Percentiles rank a stretch among this genome's conserved stretches.
phyloP scores from a whole-genome alignment of 495 filamentous ascomycete species.

The Aspergillus baeticus region DNA sequence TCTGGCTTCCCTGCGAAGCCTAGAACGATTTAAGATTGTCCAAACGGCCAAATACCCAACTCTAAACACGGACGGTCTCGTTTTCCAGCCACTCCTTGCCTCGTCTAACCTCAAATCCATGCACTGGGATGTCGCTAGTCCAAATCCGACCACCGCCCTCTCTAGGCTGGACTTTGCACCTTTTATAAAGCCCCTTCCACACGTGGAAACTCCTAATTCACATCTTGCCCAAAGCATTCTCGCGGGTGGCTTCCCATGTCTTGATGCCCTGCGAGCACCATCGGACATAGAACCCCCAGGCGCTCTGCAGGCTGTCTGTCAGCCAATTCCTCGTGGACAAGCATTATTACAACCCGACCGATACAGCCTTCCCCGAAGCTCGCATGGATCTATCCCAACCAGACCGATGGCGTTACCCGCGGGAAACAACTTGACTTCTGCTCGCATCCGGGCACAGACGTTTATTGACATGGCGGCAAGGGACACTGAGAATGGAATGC shows the following conservation, averaged over 20 bases:
- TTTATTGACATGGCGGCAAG: constrained; percentile 50
- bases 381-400: constrained; percentile 44
- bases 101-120: constrained; percentile 64
- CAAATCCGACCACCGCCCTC: constrained; percentile 39
- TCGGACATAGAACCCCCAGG: constrained; percentile 68
- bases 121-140: constrained; percentile 77
- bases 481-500: constrained; percentile 43
- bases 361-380: constrained; percentile 48
- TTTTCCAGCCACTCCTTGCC: constrained; percentile 69
- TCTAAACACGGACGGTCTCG: constrained; percentile 56
- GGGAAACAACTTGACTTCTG: constrained; percentile 46
- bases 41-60: constrained; percentile 61
- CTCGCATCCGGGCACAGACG: constrained; percentile 48
- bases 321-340: constrained; percentile 50
- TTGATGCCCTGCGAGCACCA: constrained; percentile 68
- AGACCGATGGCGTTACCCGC: constrained; percentile 43
- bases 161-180: constrained; percentile 40
- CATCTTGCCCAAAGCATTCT: constrained; percentile 73
- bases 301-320: constrained; percentile 68
- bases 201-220: constrained; percentile 56
- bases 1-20: constrained; percentile 59
- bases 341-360: constrained; percentile 50
- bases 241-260: constrained; percentile 65
- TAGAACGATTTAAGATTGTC: constrained; percentile 68
- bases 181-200: constrained; percentile 36